Base-by-base conservation (phyloP, 306 rosid genomes). In the Amphicarpaea edgeworthii region DNA sequence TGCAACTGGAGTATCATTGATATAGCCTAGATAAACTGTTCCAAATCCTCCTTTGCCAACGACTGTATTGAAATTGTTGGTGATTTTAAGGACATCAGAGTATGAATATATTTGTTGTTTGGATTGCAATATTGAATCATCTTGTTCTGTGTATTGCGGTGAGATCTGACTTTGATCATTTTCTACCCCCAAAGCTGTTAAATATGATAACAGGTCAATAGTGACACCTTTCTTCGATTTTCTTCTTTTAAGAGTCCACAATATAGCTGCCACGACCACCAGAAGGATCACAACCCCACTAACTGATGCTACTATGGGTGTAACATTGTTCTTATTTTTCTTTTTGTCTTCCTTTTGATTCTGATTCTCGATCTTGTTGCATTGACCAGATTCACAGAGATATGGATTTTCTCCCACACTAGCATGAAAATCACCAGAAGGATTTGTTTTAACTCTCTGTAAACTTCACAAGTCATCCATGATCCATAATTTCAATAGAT, bases 31-130 rank as follows among this genome's bases (percentile, higher is more conserved):
- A 58, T 77, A 86, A 55, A 86, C 87, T 26, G 76, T 63, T 63
- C 90, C 86, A 26, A 82, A 88, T 32, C 90, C 87, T 51, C 88
- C 87, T 32, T 72, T 80, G 4, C 86, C 88, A 1, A 86, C 28
- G 58, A 63, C 11, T 14, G 28, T 81, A 23, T 45, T 64, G 47
- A 81, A 79, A 57, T 86, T 83, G 77, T 81, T 80, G 53, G 93
- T 89, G 37, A 89, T 76, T 34, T 37, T 20, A 20, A 53, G 23
- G 55, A 81, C 38, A 20, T 85, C 83, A 3, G 77, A 24, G 62
- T 71, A 80, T 37, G 86, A 75, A 40, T 77, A 86, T 51, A 75
- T 74, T 68, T 67, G 68, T 6, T 70, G 72, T 16, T 6, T 38
- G 0, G 19, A n/a, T 46, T 75, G 72, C 0, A 77, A 43, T 3